A percentile compares a stretch with the other conserved stretches of the same genome.
Conservation (phyloP, 768 basidiomycete species). For the Leccinum fibrillosum region DNA sequence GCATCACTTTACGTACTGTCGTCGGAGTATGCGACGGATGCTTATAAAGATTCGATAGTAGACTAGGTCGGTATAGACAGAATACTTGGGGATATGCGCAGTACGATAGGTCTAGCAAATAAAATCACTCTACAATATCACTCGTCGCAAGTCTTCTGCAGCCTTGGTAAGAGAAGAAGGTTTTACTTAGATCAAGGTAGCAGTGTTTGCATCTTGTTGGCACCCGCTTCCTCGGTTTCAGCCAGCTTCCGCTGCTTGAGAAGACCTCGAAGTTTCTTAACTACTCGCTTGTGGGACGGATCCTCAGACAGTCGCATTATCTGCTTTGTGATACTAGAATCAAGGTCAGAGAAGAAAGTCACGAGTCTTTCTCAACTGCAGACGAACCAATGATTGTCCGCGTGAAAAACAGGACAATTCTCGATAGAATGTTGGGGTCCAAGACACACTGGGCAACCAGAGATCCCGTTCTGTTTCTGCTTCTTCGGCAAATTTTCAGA, state of each 20-base stretch:
- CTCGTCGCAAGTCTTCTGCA: conserved; percentile 3
- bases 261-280: conserved; percentile 39
- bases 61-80: neutral
- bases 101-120: conserved; percentile 9
- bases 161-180: neutral
- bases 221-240: conserved; percentile 3
- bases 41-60: neutral
- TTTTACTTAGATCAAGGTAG: neutral
- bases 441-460: conserved; percentile 48
- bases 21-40: conserved; percentile 16
- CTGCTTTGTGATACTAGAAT: conserved; percentile 39
- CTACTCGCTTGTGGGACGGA: conserved; percentile 33
- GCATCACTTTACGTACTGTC: conserved; percentile 23
- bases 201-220: conserved; percentile 1
- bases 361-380: neutral
- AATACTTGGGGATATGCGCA: conserved; percentile 2
- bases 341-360: conserved; percentile 6
- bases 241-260: conserved; percentile 33
- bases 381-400: conserved; percentile 54
- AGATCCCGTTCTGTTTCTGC: conserved; percentile 24
- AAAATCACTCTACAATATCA: conserved; percentile 11
- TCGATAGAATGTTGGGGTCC: conserved; percentile 44
- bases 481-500: conserved; percentile 36
- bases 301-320: conserved; percentile 44
- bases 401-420: conserved; percentile 52